Conservation (phyloP, 73 alveolate species). For the Diophrys appendiculata region DNA sequence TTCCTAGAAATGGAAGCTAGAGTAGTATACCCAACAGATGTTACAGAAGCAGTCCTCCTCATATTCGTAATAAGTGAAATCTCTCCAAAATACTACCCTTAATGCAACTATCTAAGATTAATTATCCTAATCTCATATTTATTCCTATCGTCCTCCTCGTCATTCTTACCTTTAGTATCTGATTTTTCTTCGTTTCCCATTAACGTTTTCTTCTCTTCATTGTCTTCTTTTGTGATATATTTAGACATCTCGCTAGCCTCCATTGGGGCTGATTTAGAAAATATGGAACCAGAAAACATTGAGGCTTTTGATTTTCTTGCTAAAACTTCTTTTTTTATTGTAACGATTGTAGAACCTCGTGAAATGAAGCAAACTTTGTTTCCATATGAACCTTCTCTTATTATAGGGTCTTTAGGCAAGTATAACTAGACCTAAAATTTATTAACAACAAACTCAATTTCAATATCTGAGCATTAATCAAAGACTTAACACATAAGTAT, state of each 20-base stretch:
- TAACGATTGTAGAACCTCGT: neutral
- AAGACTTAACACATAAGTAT: constrained; percentile 14
- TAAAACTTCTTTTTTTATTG: neutral
- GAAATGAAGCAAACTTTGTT: constrained; percentile 28
- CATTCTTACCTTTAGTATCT: neutral
- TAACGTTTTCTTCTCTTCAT: constrained; percentile 16
- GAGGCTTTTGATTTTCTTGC: too few relatives aligned
- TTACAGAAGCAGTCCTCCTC: constrained; percentile 40
- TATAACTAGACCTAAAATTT: constrained; percentile 14
- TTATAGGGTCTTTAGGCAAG: constrained; percentile 25
- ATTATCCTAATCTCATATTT: neutral
- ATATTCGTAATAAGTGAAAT: constrained; percentile 42
- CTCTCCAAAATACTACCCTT: constrained; percentile 43
- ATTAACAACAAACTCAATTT: constrained; percentile 23
- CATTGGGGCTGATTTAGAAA: constrained; percentile 9
- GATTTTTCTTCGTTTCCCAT: constrained; percentile 22
- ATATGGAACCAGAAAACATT: neutral
- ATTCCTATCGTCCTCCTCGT: neutral
- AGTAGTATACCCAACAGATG: constrained; percentile 25
- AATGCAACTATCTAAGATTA: constrained; percentile 6
- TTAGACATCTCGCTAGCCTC: constrained; percentile 8
- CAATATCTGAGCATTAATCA: constrained; percentile 23
- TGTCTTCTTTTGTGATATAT: constrained; percentile 8
- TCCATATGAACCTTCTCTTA: constrained; percentile 29
- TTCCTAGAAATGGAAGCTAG: constrained; percentile 12